phyloP scores from a whole-genome alignment of 2,329 filamentous ascomycete species.

The Metarhizium guizhouense region DNA sequence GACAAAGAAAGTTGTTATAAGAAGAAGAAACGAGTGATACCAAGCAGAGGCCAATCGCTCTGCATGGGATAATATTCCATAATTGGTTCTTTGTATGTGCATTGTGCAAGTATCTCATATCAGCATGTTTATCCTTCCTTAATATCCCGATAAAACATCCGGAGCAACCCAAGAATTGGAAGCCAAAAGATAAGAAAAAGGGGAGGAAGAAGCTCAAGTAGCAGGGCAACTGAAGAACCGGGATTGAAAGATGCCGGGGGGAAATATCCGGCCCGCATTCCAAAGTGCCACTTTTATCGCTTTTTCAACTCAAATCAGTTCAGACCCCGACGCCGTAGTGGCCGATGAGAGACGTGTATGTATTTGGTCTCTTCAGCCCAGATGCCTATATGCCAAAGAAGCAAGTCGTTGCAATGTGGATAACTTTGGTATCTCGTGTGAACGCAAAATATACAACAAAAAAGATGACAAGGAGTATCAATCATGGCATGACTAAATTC shows the following conservation, averaged over 20 bases:
- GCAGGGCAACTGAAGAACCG: neutral
- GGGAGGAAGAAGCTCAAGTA: neutral
- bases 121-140: slow-evolving; percentile 3
- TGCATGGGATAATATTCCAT: neutral
- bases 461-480: neutral
- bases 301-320: neutral
- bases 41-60: neutral
- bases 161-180: neutral
- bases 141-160: neutral
- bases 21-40: neutral
- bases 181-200: neutral
- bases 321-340: neutral
- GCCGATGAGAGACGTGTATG: neutral
- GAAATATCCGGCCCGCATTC: neutral
- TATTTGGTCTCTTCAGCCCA: neutral
- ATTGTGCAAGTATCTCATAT: slow-evolving; percentile 4
- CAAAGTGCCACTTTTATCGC: neutral
- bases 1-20: neutral
- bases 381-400: slow-evolving; percentile 6
- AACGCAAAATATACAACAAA: neutral
- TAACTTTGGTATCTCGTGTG: slow-evolving; percentile 5
- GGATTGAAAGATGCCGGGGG: neutral
- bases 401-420: neutral
- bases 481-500: neutral
- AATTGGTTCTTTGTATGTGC: neutral